These are phyloP conservation scores for Bonia amplexicaulis DNA, from an alignment of 176 grass and related monocot species.

Conservation along the genomic window DNA sequence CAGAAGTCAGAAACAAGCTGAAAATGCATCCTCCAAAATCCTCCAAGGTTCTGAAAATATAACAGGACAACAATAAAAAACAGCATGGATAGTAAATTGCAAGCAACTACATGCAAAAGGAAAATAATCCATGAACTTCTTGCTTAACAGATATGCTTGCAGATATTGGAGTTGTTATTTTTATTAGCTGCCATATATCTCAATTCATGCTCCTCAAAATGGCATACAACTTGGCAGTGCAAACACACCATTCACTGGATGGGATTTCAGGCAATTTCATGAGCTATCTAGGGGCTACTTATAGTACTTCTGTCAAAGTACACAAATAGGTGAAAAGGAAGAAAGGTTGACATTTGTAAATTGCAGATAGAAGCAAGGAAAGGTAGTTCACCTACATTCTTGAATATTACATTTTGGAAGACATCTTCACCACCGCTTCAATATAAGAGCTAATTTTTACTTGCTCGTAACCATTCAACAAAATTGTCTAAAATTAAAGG, in stretches of 20 bases:
- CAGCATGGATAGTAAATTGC: background rate
- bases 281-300: background rate
- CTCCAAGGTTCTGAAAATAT: conserved; percentile 32
- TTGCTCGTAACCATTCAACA: conserved; percentile 90
- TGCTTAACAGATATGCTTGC: conserved; percentile 2
- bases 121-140: background rate
- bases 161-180: background rate
- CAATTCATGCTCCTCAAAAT: background rate
- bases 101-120: background rate
- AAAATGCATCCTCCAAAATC: conserved; percentile 28
- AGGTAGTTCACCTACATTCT: conserved; percentile 35
- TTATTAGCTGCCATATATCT: background rate
- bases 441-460: conserved; percentile 50
- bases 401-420: conserved; percentile 29
- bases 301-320: background rate
- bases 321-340: background rate
- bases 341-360: background rate
- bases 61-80: background rate
- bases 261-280: background rate
- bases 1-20: conserved; percentile 4
- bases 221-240: background rate
- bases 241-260: background rate
- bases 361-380: background rate
- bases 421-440: conserved; percentile 14
- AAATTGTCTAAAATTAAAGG: conserved; percentile 99